Evolutionary conservation across 2,329 filamentous ascomycete species (phyloP), one percentile per base, ranked within the genome.

Genomic region (Fusarium sp.): DNA sequence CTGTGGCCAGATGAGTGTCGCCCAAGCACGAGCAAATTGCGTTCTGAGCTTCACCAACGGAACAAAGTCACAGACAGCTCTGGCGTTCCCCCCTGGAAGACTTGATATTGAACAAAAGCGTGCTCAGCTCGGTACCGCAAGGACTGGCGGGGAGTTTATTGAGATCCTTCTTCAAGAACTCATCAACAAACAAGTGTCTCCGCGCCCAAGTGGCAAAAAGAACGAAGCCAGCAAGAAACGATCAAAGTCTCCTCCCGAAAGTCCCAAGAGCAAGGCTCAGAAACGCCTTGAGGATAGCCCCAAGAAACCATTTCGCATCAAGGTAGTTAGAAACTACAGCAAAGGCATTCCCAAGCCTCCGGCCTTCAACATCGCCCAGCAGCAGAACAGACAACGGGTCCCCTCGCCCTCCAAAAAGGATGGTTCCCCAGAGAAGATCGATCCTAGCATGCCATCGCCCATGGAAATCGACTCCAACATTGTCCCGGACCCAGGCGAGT

Each of bases 1-100:
- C 7, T 53, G 61, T 49, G n/a, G n/a, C n/a, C 32, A 15, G 9
- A 63, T 57, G 54, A 55, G 53, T 17, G 27, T 46, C 5, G 60
- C 65, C 33, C 57, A 43, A 36, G 56, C 58, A 23, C 57, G 58
- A 38, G 55, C 51, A 32, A 57, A 39, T 43, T 51, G 66, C 27
- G 39, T 32, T 1, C 33, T 70, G 7, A 53, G 42, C 31, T 60
- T 71, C 42, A 68, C 56, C 19, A 63, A 71, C 36, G 69, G 63
- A 14, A 56, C 7, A n/a, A 37, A 51, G 15, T 57, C 56, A 11
- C 27, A 49, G 19, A 64, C 51, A 1, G 13, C 42, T 6, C 4
- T 70, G 4, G 49, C 50, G 5, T 49, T 66, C 3, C 57, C 62
- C 1, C 58, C 57, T 2, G 23, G 35, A 5, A 43, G 39, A 9